Evolutionary conservation across 2,329 filamentous ascomycete species (phyloP).

Genomic region (Fusarium sp.): DNA sequence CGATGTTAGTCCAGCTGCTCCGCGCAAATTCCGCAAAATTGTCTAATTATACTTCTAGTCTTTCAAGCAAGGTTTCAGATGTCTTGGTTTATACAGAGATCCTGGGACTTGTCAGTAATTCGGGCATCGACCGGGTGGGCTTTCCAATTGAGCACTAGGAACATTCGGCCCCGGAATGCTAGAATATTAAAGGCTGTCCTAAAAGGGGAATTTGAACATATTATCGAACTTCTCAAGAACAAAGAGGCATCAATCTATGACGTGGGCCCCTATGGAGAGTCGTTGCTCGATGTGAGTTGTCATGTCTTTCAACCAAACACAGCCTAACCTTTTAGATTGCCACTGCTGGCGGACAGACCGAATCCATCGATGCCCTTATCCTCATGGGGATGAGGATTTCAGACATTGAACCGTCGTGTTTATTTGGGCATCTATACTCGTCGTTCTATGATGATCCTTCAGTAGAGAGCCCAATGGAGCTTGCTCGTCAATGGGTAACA

Average conservation of each 20-base stretch:
- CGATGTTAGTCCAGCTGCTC: neutral
- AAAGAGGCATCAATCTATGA: slow-evolving; percentile 22
- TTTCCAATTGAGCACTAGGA: neutral
- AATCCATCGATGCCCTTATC: fast-evolving
- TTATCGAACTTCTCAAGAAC: fast-evolving
- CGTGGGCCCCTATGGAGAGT: fast-evolving
- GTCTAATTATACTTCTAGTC: too few species aligned
- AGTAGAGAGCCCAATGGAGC: fast-evolving
- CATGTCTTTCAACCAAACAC: too few species aligned
- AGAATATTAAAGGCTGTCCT: fast-evolving
- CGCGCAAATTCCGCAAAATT: too few species aligned
- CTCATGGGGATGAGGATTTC: fast-evolving
- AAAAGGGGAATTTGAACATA: fast-evolving
- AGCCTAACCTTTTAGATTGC: too few species aligned
- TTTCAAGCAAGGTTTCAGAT: slow-evolving; percentile 1
- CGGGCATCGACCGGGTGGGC: slow-evolving; percentile 18
- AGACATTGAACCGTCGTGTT: fast-evolving
- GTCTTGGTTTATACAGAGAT: neutral
- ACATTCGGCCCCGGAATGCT: fast-evolving
- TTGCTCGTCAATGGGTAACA: fast-evolving
- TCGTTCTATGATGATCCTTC: fast-evolving
- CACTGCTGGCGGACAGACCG: fast-evolving
- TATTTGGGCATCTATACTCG: fast-evolving
- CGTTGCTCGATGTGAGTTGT: neutral
- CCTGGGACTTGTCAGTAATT: slow-evolving; percentile 17